Evolutionary conservation across 208 protist species (phyloP).

Genomic region (Herpetomonas samuelpessoai): DNA sequence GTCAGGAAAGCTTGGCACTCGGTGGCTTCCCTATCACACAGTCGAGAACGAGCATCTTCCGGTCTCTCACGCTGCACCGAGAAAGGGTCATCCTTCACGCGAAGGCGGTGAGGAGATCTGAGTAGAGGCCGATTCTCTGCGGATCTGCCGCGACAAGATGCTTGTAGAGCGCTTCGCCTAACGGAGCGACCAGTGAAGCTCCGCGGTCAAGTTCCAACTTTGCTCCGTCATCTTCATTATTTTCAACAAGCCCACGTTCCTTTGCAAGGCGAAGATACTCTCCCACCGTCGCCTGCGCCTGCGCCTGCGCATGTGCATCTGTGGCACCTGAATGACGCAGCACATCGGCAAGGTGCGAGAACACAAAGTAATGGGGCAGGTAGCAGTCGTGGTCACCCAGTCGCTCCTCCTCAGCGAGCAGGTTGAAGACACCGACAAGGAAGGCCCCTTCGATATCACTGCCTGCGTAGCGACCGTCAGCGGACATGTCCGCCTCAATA

Average conservation of each 20-base stretch:
- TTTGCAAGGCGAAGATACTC: no score
- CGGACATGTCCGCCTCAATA: neutral
- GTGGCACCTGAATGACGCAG: no score
- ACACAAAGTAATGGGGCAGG: constrained; percentile 55
- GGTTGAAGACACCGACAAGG: constrained; percentile 35
- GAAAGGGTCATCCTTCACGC: constrained; percentile 3
- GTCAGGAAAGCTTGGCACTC: no score
- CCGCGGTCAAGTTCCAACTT: neutral
- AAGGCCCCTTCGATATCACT: constrained; percentile 30
- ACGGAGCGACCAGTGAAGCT: neutral
- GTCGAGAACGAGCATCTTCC: no score
- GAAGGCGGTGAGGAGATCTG: constrained; percentile 13
- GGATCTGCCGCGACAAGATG: constrained; percentile 26
- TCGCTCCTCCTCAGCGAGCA: constrained; percentile 45
- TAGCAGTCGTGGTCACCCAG: constrained; percentile 41
- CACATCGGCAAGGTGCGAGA: constrained; percentile 25
- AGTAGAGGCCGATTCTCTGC: constrained; percentile 33
- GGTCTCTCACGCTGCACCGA: no score
- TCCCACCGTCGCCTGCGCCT: no score
- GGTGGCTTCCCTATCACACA: no score
- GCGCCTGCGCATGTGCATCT: no score
- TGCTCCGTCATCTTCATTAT: no score
- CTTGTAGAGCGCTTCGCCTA: constrained; percentile 18
- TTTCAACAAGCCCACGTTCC: no score
- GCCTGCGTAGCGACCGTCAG: neutral